Base-by-base conservation (phyloP, 139 green algal species). In the Closterium sp. region DNA sequence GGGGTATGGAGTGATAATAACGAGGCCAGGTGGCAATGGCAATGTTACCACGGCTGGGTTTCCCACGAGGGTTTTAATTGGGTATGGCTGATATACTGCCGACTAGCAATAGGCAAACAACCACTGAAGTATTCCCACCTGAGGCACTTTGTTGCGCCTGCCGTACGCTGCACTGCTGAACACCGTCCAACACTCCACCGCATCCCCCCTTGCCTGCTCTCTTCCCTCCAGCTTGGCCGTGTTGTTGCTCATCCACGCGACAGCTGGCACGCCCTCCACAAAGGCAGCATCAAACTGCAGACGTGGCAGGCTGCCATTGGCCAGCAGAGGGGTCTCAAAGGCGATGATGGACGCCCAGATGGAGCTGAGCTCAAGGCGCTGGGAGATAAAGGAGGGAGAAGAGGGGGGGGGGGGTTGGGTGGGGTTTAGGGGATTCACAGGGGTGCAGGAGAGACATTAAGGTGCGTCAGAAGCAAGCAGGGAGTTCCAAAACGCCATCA, bases 241-340 rank as follows among this genome's bases (percentile, higher is more conserved):
- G 93, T 98, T 98, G 96, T 98, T 98, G 30, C 32, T 94, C 7
- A 91, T 95, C 95, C 95, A 97, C 66, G 92, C 90, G 9, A 97
- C 90, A n/a, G 95, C 90, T 0, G 91, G 35, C 23, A 88, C 89
- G 43, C 93, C 95, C 3, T 93, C 86, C 2, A 97, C 81, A 83
- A 97, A 97, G 1, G 95, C 96, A 34, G 94, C 95, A 90, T 84
- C 90, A 6, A 93, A 85, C 9, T 33, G 83, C 8, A n/a, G 28
- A 9, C 64, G 89, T 1, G 93, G 91, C 84, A 96, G 85, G 0
- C 87, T n/a, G 30, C 30, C 30, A 32, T 32, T 32, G 30, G 30
- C 83, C 30, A 33, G 83, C 86, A 28, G 85, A 96, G 32, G 30
- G 93, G 92, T 7, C 0, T 95, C 91, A 84, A 98, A 97, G 0